Base-by-base conservation (phyloP, 2,329 filamentous ascomycete genomes). In the Zasmidium angulare region DNA sequence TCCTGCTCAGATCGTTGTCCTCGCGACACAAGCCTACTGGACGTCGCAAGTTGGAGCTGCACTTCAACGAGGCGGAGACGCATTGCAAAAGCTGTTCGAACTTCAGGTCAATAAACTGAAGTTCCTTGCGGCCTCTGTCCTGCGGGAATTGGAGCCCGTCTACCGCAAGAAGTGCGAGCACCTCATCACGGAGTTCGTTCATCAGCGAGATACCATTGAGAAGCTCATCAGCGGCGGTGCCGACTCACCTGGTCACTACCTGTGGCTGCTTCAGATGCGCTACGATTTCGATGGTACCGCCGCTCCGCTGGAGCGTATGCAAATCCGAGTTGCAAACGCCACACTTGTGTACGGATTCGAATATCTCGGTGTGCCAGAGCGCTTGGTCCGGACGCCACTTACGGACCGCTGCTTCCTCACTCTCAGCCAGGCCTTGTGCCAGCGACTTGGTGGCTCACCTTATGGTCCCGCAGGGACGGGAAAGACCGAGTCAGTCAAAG, bases 401-500 rank as follows among this genome's bases (percentile, higher is more conserved):
- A 99, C 95, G 0, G 96, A 99, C 75, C 89, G 96, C 64, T 99
- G 95, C 78, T 99, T 99, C 85, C 85, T 98, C 62, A 99, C 96
- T 4, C 87, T 99, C 58, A 98, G 93, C 2, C 95, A 99, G 78
- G 95, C 93, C 11, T 83, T 99, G 50, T 96, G 91, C 73, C 95
- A 99, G 76, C 87, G 92, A 69, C 86, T 99, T 43, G 95, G 95
- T 78, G 95, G 96, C 55, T 99, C 96, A 51, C 95, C 95, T 0
- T 99, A 99, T 71, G 95, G 95, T 53, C 95, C 95, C 66, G 95
- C 95, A 60, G 95, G 95, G 81, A 99, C 95, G 48, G 95, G 95
- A 75, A 99, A 99, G 78, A 99, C 95, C 0, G 95, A 99, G 74
- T 99, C 95, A 1, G 95, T 99, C 74, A 99, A 99, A 77, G 95